Evolutionary conservation across 73 alveolate genomes (phyloP).

Genomic region (Tetrahymena malaccensis): DNA sequence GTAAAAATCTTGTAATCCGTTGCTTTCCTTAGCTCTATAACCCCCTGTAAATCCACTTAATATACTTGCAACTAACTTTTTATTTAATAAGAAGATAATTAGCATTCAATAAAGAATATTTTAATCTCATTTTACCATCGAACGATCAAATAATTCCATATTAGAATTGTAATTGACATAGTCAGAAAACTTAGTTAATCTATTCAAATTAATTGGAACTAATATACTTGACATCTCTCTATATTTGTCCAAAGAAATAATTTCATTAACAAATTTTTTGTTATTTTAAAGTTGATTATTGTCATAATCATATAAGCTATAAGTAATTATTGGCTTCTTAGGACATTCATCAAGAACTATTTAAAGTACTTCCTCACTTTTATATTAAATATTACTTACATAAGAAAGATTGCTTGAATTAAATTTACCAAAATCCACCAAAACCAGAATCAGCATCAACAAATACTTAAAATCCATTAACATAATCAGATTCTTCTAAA

Average conservation of each 20-base stretch:
- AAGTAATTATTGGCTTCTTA: not conserved
- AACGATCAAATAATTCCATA: not conserved
- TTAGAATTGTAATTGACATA: not conserved
- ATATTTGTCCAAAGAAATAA: not conserved
- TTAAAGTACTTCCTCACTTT: not conserved
- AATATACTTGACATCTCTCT: not conserved
- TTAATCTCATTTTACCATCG: not conserved
- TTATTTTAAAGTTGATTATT: not conserved
- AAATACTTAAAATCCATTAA: not conserved
- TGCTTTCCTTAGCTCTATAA: not conserved
- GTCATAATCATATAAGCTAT: not conserved
- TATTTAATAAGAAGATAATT: not conserved
- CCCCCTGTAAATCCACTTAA: not conserved
- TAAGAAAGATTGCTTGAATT: not conserved
- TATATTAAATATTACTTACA: not conserved
- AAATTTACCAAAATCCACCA: not conserved
- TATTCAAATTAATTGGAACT: not conserved
- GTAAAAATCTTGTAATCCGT: not conserved
- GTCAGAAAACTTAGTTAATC: not conserved
- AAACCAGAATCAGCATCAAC: not conserved
- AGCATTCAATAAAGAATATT: not conserved
- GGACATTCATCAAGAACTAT: not conserved
- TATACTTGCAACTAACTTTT: not conserved
- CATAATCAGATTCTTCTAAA: not conserved
- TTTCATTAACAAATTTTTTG: not conserved